Evolutionary conservation across 192 early-diverging fungal species (phyloP).

Genomic region (Linnemannia hyalina): DNA sequence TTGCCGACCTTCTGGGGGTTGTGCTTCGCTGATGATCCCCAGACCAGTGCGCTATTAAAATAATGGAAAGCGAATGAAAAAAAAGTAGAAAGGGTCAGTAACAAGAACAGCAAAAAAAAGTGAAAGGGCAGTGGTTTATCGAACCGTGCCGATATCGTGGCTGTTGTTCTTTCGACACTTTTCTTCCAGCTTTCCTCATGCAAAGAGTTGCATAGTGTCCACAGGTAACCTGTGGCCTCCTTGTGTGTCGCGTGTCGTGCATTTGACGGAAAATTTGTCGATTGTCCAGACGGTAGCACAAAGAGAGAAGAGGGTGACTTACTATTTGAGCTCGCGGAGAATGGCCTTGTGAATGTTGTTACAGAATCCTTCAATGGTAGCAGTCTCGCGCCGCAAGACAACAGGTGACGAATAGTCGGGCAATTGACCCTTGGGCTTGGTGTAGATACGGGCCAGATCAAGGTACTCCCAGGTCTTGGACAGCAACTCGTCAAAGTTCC

Average conservation of each 20-base stretch:
- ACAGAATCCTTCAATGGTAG: slow-evolving; percentile 92
- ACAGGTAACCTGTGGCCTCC: background rate
- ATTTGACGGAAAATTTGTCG: background rate
- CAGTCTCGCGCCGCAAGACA: slow-evolving; percentile 79
- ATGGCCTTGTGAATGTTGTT: slow-evolving; percentile 96
- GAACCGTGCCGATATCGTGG: too few species aligned
- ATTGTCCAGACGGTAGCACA: background rate
- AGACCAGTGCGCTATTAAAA: slow-evolving; percentile 81
- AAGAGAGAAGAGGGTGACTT: slow-evolving; percentile 27
- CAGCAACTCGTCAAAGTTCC: slow-evolving; percentile 99
- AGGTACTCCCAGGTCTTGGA: slow-evolving; percentile 82
- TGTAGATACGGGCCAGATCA: slow-evolving; percentile 66
- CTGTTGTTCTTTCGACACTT: too few species aligned
- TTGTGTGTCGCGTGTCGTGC: background rate
- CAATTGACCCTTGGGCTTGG: slow-evolving; percentile 94
- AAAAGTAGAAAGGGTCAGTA: background rate
- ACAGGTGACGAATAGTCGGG: slow-evolving; percentile 97
- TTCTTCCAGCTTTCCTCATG: too few species aligned
- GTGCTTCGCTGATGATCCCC: slow-evolving; percentile 96
- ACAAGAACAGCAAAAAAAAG: background rate
- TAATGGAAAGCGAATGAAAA: background rate
- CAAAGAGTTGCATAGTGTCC: too few species aligned
- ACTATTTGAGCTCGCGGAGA: slow-evolving; percentile 90
- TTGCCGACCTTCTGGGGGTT: slow-evolving; percentile 98
- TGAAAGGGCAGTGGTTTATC: too few species aligned